Base-by-base conservation (phyloP, 352 stramenopile genomes). In the Paralagenidium karlingii region DNA sequence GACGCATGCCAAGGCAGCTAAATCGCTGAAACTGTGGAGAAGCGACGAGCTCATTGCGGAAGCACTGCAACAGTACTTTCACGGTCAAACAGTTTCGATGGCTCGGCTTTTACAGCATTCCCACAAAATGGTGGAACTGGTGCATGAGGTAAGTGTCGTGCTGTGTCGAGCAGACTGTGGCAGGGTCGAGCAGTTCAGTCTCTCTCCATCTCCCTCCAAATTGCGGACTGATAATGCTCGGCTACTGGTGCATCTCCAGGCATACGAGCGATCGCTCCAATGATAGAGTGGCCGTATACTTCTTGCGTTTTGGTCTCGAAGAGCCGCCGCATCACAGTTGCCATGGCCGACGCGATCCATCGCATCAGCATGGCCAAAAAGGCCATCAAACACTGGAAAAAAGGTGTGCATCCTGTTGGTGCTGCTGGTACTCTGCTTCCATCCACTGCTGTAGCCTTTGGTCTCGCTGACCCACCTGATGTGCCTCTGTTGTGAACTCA, bases 11-110 rank as follows among this genome's bases (percentile, higher is more conserved):
- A 75, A 80, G 49, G 71, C 68, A 9, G 59, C 70, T 44, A 53
- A 64, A 5, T 82, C 68, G 8, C 27, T 82, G 8, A 62, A 64
- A 29, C 47, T 85, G 15, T 82, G 67, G 33, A 54, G 47, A n/a
- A 85, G 68, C 45, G 71, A 85, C 45, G 63, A 68, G 51, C 5
- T 61, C 3, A 77, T 85, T 24, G 71, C 66, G 9, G 53, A 53
- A 3, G 66, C 58, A 3, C 38, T 85, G 12, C 51, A 63, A 16
- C n/a, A 40, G 5, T 31, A 40, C 9, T 83, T 80, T 52, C 43
- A 19, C 24, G 36, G 43, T 34, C 49, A 49, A 1, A 47, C 43
- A 25, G 52, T 79, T 27, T 60, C 66, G n/a, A 53, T 68, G 41
- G 47, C 56, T 0, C 58, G 73, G 12, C 27, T 83, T 16, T 43